These are phyloP conservation scores for Penicillium occitanis DNA, from an alignment of 2,329 filamentous ascomycete genomes.

Conservation along the genomic window DNA sequence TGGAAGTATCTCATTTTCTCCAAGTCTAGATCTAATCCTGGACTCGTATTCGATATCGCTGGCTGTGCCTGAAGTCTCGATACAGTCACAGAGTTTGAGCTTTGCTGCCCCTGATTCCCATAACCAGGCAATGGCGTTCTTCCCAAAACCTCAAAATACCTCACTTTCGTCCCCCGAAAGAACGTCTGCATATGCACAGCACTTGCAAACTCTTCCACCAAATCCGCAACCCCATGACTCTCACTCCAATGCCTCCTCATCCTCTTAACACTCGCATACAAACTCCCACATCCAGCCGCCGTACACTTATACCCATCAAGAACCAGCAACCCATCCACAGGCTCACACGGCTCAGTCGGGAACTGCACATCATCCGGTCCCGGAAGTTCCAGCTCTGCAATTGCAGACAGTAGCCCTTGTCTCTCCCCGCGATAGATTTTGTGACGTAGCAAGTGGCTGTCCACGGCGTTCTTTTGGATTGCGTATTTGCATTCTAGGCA, in stretches of 20 bases:
- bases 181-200: conserved; percentile 18
- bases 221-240: not conserved
- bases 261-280: conserved; percentile 15
- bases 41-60: not conserved
- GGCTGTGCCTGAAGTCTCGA: not conserved
- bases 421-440: conserved; percentile 17
- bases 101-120: not conserved
- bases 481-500: conserved; percentile 19
- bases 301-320: conserved; percentile 15
- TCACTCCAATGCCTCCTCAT: conserved; percentile 15
- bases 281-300: not conserved
- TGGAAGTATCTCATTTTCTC: conserved; percentile 13
- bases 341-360: not conserved
- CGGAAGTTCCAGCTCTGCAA: conserved; percentile 1
- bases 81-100: not conserved
- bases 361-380: conserved; percentile 11
- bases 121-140: not conserved
- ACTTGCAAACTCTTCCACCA: not conserved
- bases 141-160: conserved; percentile 13
- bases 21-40: conserved; percentile 1
- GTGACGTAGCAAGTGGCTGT: conserved; percentile 17
- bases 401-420: not conserved
- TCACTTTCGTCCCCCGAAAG: conserved; percentile 18
- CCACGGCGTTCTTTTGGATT: conserved; percentile 18
- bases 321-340: conserved; percentile 10